Conservation (phyloP, 768 basidiomycete genomes). For the Leccinum subgranulosum region DNA sequence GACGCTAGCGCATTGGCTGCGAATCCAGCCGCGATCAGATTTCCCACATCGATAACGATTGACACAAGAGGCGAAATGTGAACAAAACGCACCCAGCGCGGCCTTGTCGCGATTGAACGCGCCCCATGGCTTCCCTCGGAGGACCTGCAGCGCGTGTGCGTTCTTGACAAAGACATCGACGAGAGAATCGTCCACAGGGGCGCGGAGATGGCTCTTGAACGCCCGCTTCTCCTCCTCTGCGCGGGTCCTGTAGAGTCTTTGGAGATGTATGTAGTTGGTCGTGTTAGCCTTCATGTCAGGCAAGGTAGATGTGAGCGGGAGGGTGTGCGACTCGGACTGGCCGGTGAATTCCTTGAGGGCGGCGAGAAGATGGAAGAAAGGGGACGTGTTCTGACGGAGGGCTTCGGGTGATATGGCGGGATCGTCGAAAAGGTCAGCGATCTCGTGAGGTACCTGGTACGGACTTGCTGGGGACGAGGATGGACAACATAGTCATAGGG, state of each 20-base stretch:
- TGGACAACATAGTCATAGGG: neutral
- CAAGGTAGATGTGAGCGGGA: conserved; percentile 82
- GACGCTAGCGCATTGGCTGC: conserved; percentile 41
- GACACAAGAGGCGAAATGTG: neutral
- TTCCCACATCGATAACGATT: neutral
- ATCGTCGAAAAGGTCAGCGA: conserved; percentile 61
- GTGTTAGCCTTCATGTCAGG: conserved; percentile 98
- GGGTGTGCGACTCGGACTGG: conserved; percentile 51
- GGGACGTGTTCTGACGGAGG: conserved; percentile 45
- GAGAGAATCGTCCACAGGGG: conserved; percentile 46
- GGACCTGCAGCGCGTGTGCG: conserved; percentile 65
- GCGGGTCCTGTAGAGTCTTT: conserved; percentile 77
- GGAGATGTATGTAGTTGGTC: conserved; percentile 74
- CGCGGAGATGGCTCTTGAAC: conserved; percentile 49
- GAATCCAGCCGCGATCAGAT: neutral
- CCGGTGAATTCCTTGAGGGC: conserved; percentile 66
- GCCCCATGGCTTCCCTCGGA: conserved; percentile 64
- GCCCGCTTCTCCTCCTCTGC: conserved; percentile 65
- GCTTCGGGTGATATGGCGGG: conserved; percentile 44
- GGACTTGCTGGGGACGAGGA: neutral
- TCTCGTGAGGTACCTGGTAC: conserved; percentile 62
- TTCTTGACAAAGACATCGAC: conserved; percentile 80
- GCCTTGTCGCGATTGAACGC: conserved; percentile 47
- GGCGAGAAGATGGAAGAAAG: conserved; percentile 77
- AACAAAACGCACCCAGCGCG: conserved; percentile 42